phyloP scores from a whole-genome alignment of 2,329 filamentous ascomycete species.

The Phaeophleospora eucalypticola region DNA sequence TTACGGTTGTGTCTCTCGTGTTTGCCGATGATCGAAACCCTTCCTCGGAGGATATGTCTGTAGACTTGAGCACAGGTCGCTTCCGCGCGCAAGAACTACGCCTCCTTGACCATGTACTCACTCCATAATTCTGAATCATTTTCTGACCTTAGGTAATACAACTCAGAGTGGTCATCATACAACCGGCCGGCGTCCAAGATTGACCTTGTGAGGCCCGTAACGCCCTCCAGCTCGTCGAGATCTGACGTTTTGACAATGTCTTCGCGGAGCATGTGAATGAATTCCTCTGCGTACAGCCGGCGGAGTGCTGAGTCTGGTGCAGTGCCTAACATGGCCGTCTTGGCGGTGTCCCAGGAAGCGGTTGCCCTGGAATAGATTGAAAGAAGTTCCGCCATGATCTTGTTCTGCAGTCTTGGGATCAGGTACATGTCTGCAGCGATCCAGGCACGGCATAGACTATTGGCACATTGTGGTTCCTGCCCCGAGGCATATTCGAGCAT shows the following conservation, averaged over 20 bases:
- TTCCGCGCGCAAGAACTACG: no score
- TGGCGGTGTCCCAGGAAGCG: no score
- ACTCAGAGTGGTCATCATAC: no score
- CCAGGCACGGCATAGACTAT: neutral
- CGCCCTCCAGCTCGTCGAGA: neutral
- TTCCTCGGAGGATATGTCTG: no score
- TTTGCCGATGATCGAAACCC: no score
- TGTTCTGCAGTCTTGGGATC: neutral
- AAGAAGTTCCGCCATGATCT: neutral
- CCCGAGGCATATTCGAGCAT: neutral
- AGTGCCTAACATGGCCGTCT: neutral
- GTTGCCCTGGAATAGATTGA: no score
- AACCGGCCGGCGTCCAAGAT: no score
- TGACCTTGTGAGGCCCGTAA: no score
- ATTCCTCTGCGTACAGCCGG: neutral
- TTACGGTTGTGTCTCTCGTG: neutral
- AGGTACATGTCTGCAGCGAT: slow-evolving; percentile 1
- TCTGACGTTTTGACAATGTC: neutral
- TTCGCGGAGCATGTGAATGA: neutral
- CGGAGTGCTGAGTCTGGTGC: neutral
- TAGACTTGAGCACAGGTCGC: no score
- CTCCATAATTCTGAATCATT: neutral
- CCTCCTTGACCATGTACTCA: neutral
- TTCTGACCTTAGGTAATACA: no score
- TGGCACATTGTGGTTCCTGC: neutral